Evolutionary conservation across 139 green algal species (phyloP).

Genomic region (Yamagishiella unicocca): DNA sequence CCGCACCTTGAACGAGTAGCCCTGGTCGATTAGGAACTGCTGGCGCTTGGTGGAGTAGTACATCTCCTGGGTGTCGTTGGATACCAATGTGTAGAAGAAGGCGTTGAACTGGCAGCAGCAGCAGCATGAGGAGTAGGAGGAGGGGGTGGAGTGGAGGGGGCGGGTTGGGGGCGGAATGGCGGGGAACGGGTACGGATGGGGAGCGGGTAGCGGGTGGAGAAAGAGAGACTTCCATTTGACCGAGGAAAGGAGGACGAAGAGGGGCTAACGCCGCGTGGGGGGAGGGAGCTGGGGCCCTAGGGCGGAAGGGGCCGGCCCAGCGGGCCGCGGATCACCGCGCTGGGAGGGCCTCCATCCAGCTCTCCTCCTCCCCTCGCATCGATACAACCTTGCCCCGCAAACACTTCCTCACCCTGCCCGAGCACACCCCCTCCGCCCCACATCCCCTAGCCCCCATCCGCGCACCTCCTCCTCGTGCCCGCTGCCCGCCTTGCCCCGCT

Average conservation of each 20-base stretch:
- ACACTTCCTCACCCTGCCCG: too few relatives aligned
- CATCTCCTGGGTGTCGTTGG: conserved; percentile 96
- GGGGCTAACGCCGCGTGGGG: too few relatives aligned
- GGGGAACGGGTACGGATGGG: not conserved
- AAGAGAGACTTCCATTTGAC: too few relatives aligned
- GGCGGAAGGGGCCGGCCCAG: too few relatives aligned
- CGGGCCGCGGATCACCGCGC: too few relatives aligned
- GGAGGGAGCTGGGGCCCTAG: too few relatives aligned
- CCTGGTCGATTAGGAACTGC: conserved; percentile 99
- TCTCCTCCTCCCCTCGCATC: too few relatives aligned
- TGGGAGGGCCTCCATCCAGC: too few relatives aligned
- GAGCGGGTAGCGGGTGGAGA: not conserved
- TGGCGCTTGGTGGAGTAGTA: conserved; percentile 97
- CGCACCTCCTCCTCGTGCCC: conserved; percentile 36
- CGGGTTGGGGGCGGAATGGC: not conserved
- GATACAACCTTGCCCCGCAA: too few relatives aligned
- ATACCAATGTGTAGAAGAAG: conserved; percentile 99
- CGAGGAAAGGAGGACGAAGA: not conserved
- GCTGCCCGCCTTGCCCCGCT: conserved; percentile 75
- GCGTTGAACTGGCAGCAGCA: conserved; percentile 91
- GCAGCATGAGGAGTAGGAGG: not conserved
- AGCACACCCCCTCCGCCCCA: not conserved
- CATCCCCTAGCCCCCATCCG: not conserved
- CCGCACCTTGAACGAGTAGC: conserved; percentile 97
- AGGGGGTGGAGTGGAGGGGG: not conserved